Evolutionary conservation across 2,329 filamentous ascomycete genomes (phyloP).

Genomic region (Byssothecium circinans): DNA sequence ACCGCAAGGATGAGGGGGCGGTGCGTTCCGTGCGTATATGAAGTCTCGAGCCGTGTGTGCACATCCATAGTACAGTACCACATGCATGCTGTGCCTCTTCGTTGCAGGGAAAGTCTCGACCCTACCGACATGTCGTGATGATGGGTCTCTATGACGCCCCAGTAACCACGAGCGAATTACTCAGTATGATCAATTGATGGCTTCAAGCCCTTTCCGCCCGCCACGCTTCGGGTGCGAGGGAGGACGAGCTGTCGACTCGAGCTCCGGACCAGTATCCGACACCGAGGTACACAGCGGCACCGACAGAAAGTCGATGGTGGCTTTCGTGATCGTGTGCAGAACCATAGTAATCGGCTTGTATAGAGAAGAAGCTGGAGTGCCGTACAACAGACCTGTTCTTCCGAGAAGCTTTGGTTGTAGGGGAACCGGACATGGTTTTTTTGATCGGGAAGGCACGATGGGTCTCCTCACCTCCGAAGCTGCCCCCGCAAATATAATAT

Average conservation of each 20-base stretch:
- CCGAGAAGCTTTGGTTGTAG: constrained; percentile 10
- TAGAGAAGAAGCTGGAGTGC: background rate
- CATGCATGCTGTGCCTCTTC: too few relatives aligned
- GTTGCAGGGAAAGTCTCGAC: too few relatives aligned
- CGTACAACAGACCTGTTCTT: background rate
- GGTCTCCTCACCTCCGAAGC: constrained; percentile 30
- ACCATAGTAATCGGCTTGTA: background rate
- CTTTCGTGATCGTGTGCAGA: constrained; percentile 3
- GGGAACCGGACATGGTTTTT: constrained; percentile 22
- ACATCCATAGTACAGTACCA: too few relatives aligned
- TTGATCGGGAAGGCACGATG: constrained; percentile 17
- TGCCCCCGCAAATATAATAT: background rate
- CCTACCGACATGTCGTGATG: too few relatives aligned
- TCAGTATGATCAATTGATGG: background rate
- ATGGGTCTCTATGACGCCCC: background rate
- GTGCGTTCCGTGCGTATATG: constrained; percentile 8
- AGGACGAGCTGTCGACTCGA: background rate
- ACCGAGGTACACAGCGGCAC: background rate
- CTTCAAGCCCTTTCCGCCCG: background rate
- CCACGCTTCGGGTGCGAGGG: constrained; percentile 6
- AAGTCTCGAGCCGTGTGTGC: too few relatives aligned
- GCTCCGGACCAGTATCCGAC: background rate
- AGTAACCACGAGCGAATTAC: constrained; percentile 8
- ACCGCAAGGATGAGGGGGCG: constrained; percentile 17
- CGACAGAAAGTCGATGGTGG: too few relatives aligned